A percentile compares a stretch with the other conserved stretches of the same genome.
Evolutionary conservation across 2,329 filamentous ascomycete species (phyloP).

Genomic region (Leptosphaerulina australis): DNA sequence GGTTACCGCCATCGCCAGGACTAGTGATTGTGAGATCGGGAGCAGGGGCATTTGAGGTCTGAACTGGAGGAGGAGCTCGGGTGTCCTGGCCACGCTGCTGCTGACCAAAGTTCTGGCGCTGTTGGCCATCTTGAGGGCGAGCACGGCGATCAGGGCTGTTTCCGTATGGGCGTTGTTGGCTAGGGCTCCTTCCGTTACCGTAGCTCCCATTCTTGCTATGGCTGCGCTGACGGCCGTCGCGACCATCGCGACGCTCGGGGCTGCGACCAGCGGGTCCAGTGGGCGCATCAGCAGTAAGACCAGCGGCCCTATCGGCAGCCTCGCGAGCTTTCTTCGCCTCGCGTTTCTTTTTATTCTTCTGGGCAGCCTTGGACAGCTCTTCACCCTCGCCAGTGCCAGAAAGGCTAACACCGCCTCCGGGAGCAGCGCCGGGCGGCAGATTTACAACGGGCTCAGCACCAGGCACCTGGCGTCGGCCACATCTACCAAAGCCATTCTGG

Average conservation of each 20-base stretch:
- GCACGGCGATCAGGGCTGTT: slow-evolving; percentile 41
- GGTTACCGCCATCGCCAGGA: slow-evolving; percentile 62
- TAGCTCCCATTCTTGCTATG: slow-evolving; percentile 48
- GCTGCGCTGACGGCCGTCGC: slow-evolving; percentile 58
- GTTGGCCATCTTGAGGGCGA: slow-evolving; percentile 34
- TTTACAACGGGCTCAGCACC: slow-evolving; percentile 76
- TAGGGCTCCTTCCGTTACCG: slow-evolving; percentile 36
- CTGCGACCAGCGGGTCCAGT: slow-evolving; percentile 57
- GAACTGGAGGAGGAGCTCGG: slow-evolving; percentile 35
- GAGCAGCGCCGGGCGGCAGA: slow-evolving; percentile 70
- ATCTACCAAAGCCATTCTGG: slow-evolving; percentile 80
- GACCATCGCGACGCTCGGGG: slow-evolving; percentile 67
- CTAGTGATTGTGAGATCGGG: slow-evolving; percentile 61
- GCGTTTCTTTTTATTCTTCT: slow-evolving; percentile 99
- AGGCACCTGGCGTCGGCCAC: slow-evolving; percentile 77
- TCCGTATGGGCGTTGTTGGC: slow-evolving; percentile 42
- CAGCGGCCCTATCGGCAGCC: slow-evolving; percentile 60
- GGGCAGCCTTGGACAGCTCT: slow-evolving; percentile 77
- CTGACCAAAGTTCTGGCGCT: slow-evolving; percentile 34
- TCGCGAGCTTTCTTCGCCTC: slow-evolving; percentile 91
- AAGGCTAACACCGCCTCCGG: slow-evolving; percentile 69
- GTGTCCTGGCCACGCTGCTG: slow-evolving; percentile 30
- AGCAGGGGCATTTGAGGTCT: slow-evolving; percentile 43
- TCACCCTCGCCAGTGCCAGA: slow-evolving; percentile 70
- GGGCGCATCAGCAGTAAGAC: slow-evolving; percentile 40